Percentiles rank a stretch among this genome's conserved stretches.
Conservation (phyloP, 148 eudicot genomes). For the Suaeda aralocaspica region DNA sequence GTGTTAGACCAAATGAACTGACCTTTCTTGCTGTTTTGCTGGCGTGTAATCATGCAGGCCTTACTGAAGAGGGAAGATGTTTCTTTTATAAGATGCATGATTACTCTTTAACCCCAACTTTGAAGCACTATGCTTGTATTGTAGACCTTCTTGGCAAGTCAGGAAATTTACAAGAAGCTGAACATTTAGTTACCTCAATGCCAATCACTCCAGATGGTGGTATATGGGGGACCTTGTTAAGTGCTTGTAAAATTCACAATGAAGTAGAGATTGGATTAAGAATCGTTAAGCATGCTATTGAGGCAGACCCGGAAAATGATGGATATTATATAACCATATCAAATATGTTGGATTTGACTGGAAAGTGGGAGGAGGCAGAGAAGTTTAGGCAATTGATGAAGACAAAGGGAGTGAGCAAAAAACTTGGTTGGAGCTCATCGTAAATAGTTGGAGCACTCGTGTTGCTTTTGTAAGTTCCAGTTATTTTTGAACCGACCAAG, state of each 20-base stretch:
- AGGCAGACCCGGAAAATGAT: slow-evolving; percentile 65
- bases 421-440: slow-evolving; percentile 65
- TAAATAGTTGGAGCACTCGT: slow-evolving; percentile 18
- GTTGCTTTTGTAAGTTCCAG: not conserved
- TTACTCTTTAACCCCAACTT: slow-evolving; percentile 42
- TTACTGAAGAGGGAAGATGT: slow-evolving; percentile 45
- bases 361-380: slow-evolving; percentile 64
- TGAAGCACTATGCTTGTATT: slow-evolving; percentile 68
- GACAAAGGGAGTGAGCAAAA: slow-evolving; percentile 53
- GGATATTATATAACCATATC: slow-evolving; percentile 59
- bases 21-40: slow-evolving; percentile 62
- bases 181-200: slow-evolving; percentile 57
- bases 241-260: slow-evolving; percentile 61
- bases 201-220: slow-evolving; percentile 68
- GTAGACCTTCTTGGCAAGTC: slow-evolving; percentile 68
- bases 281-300: slow-evolving; percentile 51
- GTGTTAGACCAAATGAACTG: slow-evolving; percentile 48
- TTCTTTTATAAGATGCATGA: slow-evolving; percentile 48
- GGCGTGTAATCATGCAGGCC: slow-evolving; percentile 68
- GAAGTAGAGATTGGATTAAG: slow-evolving; percentile 49
- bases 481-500: not conserved
- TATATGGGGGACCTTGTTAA: slow-evolving; percentile 68
- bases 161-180: slow-evolving; percentile 62
- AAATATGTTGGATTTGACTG: slow-evolving; percentile 48
- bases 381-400: slow-evolving; percentile 53